Base-by-base conservation (phyloP, 164 flowering plant genomes). In the Malania oleifera region DNA sequence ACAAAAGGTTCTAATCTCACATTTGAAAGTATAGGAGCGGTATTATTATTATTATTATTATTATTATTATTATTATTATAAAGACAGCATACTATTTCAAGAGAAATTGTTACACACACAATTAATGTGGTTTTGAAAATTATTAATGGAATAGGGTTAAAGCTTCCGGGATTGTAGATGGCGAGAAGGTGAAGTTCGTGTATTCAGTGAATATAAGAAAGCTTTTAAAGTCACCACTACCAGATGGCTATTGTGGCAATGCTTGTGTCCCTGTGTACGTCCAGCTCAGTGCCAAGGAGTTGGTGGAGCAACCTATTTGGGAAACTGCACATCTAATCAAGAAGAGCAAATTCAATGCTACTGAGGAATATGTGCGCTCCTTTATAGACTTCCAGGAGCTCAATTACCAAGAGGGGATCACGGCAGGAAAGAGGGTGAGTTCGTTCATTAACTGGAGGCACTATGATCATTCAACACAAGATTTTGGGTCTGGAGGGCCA, bases 361-460 rank as follows among this genome's bases (percentile, higher is more conserved):
- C 66, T 0, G 82, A 81, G 22, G 83, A 84, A 51, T 84, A 88
- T 38, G 87, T 84, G 0, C 79, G 80, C 17, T 84, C 96, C 0
- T 85, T 66, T 27, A 62, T 85, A 9, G 92, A 88, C 60, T 84
- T 82, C 26, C 92, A 88, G 39, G 88, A 74, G 65, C 60, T 82
- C 2, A 67, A 84, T 52, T 72, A 65, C 9, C 65, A 39, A 1
- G 70, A 81, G 50, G 88, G 86, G 22, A 82, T 85, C 56, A 82
- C 75, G 7, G 84, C 82, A 0, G 92, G 96, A 27, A 69, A 68
- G 20, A 71, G 68, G 15, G 85, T 85, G 61, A 82, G 81, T 53
- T 90, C 82, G 2, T 84, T 88, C 81, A 85, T 92, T 0, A 90
- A 86, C 40, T 88, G 92, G 90, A 65, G 90, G 39, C 88, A 88